Conservation (phyloP, 1,284 basidiomycete species). For the Tilletia setariae region DNA sequence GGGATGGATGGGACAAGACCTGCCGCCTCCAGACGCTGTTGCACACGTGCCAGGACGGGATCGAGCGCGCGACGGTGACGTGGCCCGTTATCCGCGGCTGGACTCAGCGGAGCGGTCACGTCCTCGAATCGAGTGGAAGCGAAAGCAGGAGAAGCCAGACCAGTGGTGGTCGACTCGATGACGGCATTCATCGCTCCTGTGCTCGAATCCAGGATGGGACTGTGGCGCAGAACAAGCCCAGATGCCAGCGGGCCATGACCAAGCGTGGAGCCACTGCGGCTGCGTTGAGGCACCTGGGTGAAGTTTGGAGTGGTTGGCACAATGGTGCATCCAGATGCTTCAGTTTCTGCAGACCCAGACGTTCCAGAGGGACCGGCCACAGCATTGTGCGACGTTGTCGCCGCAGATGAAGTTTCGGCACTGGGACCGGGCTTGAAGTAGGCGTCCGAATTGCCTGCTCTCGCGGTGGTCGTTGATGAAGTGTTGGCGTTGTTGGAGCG, state of each 20-base stretch:
- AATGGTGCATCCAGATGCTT: not conserved
- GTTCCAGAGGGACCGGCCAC: not conserved
- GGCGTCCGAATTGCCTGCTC: not conserved
- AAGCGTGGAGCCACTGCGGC: not conserved
- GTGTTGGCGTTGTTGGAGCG: too few species aligned
- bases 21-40: slow-evolving; percentile 42
- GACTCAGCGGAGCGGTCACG: too few species aligned
- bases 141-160: too few species aligned
- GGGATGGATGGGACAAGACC: slow-evolving; percentile 44
- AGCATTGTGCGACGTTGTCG: not conserved
- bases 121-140: too few species aligned
- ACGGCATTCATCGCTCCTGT: not conserved
- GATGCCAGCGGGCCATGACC: not conserved
- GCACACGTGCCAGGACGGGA: slow-evolving; percentile 34
- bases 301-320: not conserved
- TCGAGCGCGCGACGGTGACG: slow-evolving; percentile 32
- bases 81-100: not conserved
- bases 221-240: not conserved
- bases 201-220: not conserved
- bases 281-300: not conserved
- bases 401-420: not conserved
- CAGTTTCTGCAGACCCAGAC: not conserved
- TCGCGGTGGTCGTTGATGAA: too few species aligned
- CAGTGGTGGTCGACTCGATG: too few species aligned
- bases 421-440: not conserved